phyloP scores from a whole-genome alignment of 768 basidiomycete genomes.

The Suillus hirtellus region DNA sequence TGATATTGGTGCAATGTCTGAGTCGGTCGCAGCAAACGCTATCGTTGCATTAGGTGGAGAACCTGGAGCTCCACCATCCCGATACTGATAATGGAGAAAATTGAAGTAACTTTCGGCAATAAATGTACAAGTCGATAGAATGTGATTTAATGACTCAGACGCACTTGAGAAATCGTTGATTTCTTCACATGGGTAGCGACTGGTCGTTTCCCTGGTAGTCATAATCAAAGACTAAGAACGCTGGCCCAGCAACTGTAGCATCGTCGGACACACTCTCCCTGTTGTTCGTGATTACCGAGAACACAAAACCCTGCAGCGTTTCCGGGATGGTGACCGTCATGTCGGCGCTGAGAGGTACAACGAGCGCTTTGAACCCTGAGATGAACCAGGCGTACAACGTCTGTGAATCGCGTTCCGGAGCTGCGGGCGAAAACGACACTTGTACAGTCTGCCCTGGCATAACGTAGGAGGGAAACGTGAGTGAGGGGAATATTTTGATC shows the following conservation, averaged over 20 bases:
- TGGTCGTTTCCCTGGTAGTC: slow-evolving; percentile 15
- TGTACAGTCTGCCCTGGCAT: slow-evolving; percentile 29
- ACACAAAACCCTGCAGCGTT: slow-evolving; percentile 49
- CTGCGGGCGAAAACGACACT: slow-evolving; percentile 24
- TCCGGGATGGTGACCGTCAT: slow-evolving; percentile 41
- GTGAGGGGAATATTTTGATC: slow-evolving; percentile 51
- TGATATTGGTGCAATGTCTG: slow-evolving; percentile 46
- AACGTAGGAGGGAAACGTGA: slow-evolving; percentile 34
- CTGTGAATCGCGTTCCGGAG: slow-evolving; percentile 1
- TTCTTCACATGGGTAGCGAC: slow-evolving; percentile 1
- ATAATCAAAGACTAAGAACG: slow-evolving; percentile 44
- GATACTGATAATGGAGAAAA: slow-evolving; percentile 14
- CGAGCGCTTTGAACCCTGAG: slow-evolving; percentile 43
- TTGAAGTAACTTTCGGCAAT: not conserved
- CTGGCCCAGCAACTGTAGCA: slow-evolving; percentile 58
- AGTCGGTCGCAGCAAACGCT: slow-evolving; percentile 29
- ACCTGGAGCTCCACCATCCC: slow-evolving; percentile 9
- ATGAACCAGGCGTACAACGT: slow-evolving; percentile 50
- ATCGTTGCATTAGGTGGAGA: slow-evolving; percentile 22
- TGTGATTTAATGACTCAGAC: not conserved
- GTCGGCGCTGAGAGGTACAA: slow-evolving; percentile 38
- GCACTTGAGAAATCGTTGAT: not conserved
- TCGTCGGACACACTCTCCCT: slow-evolving; percentile 41
- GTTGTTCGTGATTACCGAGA: slow-evolving; percentile 47
- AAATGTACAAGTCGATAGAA: slow-evolving; percentile 1